Percentiles rank a stretch among this genome's conserved stretches.
phyloP scores from a whole-genome alignment of 352 stramenopile genomes.

The Pythium periplocum region DNA sequence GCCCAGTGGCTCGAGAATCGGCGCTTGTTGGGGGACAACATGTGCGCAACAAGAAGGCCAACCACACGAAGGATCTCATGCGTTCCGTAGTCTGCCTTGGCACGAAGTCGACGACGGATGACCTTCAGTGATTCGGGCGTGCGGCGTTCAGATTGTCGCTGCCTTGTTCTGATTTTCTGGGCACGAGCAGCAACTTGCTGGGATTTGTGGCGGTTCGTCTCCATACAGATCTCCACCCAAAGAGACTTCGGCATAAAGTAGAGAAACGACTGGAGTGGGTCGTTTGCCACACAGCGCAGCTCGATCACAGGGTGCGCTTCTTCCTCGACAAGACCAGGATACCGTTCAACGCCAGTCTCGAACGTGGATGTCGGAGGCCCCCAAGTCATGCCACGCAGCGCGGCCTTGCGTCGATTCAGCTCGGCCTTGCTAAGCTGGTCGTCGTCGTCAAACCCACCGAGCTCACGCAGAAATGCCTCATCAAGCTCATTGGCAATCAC shows the following conservation, averaged over 20 bases:
- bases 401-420: not conserved
- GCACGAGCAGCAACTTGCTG: constrained; percentile 8
- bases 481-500: not conserved
- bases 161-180: not conserved
- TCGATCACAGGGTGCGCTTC: not conserved
- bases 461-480: not conserved
- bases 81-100: constrained; percentile 4
- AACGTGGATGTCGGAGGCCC: not conserved
- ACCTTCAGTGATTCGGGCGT: not conserved
- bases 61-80: constrained; percentile 15
- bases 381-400: constrained; percentile 4
- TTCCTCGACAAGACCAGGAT: not conserved
- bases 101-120: constrained; percentile 9
- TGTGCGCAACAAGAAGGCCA: constrained; percentile 16
- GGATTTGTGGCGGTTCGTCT: constrained; percentile 19
- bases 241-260: constrained; percentile 17
- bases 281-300: not conserved
- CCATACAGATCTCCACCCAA: constrained; percentile 9
- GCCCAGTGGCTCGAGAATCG: constrained; percentile 19
- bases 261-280: constrained; percentile 15
- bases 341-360: not conserved
- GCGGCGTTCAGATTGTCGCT: not conserved
- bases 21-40: constrained; percentile 14
- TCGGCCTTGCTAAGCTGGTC: not conserved
- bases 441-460: not conserved